Percentiles rank a stretch among this genome's conserved stretches.
Evolutionary conservation across 2,329 filamentous ascomycete genomes (phyloP).

Genomic region (Phaeosphaeria sp.): DNA sequence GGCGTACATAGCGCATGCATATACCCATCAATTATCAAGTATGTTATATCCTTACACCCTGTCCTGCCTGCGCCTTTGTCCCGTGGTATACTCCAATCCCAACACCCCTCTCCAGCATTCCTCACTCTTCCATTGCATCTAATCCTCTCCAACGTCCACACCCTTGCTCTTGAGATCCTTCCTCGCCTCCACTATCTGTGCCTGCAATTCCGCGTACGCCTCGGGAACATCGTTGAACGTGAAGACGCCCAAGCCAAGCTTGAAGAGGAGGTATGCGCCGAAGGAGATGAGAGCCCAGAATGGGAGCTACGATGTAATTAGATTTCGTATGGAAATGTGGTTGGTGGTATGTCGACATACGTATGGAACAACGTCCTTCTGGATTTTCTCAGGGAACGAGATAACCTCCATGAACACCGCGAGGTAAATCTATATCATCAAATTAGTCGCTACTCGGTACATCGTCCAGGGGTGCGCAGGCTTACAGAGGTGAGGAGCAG

Average conservation of each 20-base stretch:
- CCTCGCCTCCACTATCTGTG: constrained; percentile 80
- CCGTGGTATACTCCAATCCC: not conserved
- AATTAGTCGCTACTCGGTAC: constrained; percentile 16
- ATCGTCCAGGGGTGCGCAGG: constrained; percentile 38
- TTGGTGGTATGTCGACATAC: constrained; percentile 65
- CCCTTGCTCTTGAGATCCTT: constrained; percentile 75
- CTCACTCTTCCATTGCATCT: constrained; percentile 1
- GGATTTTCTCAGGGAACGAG: constrained; percentile 77
- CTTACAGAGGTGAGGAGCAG: constrained; percentile 86
- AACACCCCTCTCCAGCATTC: not conserved
- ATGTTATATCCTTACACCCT: too few relatives aligned
- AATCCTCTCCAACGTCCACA: constrained; percentile 74
- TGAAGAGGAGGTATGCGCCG: constrained; percentile 89
- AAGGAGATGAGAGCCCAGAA: constrained; percentile 93
- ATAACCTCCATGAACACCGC: constrained; percentile 84
- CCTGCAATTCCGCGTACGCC: constrained; percentile 87
- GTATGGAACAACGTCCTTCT: constrained; percentile 86
- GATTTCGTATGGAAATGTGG: not conserved
- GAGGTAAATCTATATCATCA: constrained; percentile 78
- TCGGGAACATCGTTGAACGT: constrained; percentile 96
- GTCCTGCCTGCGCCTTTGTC: not conserved
- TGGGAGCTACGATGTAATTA: constrained; percentile 69
- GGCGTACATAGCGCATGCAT: constrained; percentile 5
- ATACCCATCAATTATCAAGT: constrained; percentile 16
- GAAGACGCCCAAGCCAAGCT: constrained; percentile 89